Percentiles rank a stretch among this genome's conserved stretches.
phyloP scores from a whole-genome alignment of 2,329 filamentous ascomycete species.

The Ploettnerulaceae sp. region DNA sequence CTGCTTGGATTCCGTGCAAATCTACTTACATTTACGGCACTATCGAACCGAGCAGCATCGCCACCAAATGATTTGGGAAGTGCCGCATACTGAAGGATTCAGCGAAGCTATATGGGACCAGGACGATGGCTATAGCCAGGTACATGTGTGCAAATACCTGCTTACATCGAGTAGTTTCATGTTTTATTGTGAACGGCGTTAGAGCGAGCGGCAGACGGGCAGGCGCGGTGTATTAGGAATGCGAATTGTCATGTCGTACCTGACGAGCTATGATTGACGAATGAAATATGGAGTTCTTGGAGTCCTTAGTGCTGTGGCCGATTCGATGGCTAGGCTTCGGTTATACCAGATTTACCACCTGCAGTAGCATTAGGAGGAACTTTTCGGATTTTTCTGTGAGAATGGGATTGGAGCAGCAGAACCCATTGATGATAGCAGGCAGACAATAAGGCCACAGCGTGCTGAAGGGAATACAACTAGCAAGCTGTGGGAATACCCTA shows the following conservation, averaged over 20 bases:
- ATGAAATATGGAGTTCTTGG: background rate
- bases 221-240: conserved; percentile 1
- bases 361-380: too few relatives aligned
- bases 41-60: conserved; percentile 1
- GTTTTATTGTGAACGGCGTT: background rate
- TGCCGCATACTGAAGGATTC: background rate
- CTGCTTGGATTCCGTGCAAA: conserved; percentile 7
- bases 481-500: too few relatives aligned
- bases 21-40: background rate
- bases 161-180: background rate
- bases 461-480: too few relatives aligned
- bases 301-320: conserved; percentile 1
- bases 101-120: background rate
- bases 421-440: too few relatives aligned
- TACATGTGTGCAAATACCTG: background rate
- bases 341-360: too few relatives aligned
- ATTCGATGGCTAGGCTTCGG: too few relatives aligned
- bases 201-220: conserved; percentile 4
- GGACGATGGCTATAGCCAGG: background rate
- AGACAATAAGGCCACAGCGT: too few relatives aligned
- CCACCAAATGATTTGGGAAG: background rate
- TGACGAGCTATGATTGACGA: too few relatives aligned
- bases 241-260: background rate
- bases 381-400: too few relatives aligned
- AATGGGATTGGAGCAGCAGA: too few relatives aligned